Base-by-base conservation (phyloP, 805 yeast species). In the Schizosaccharomyces cryophilus region DNA sequence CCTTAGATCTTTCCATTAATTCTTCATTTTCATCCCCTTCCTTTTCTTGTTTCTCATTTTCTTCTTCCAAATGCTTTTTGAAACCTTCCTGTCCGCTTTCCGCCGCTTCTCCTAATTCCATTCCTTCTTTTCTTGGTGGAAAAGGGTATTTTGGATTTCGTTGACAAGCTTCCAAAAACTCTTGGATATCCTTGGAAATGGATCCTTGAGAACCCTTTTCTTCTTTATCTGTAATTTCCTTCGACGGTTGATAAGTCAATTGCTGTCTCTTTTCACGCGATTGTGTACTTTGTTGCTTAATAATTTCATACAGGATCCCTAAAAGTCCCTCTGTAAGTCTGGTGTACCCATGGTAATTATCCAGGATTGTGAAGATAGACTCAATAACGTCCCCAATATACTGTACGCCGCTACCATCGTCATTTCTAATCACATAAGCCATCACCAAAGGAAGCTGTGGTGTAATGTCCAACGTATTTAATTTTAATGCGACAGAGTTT, bases 341-440 rank as follows among this genome's bases (percentile, higher is more conserved):
- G 1, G 81, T 73, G 69, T 90, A 90, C 0, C 90, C 94, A 71
- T 89, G 95, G 67, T 84, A 90, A 61, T 81, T 75, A 71, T 90
- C 97, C 60, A 90, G 74, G 42, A 89, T 72, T 21, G 82, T 79
- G 69, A 90, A 87, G 64, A 87, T 77, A 2, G 88, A 80, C 59
- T 81, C 78, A 21, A 90, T 73, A 0, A 90, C 75, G 69, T 90
- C 97, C 60, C 75, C 79, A 61, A 90, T 74, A 63, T 81, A 86
- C 40, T 77, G 75, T 15, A 87, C 72, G 29, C 87, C 73, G 38
- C 78, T 73, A 9, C 77, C 73, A 0, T 96, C 96, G 0, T 89
- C 82, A 30, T 88, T 74, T 64, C 77, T 79, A 35, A 87, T 75
- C 58, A 90, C 71, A 3, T 87, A 82, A 58, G 84, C 75, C 48